Evolutionary conservation across 768 basidiomycete genomes (phyloP).

Genomic region (Paxillus involutus): DNA sequence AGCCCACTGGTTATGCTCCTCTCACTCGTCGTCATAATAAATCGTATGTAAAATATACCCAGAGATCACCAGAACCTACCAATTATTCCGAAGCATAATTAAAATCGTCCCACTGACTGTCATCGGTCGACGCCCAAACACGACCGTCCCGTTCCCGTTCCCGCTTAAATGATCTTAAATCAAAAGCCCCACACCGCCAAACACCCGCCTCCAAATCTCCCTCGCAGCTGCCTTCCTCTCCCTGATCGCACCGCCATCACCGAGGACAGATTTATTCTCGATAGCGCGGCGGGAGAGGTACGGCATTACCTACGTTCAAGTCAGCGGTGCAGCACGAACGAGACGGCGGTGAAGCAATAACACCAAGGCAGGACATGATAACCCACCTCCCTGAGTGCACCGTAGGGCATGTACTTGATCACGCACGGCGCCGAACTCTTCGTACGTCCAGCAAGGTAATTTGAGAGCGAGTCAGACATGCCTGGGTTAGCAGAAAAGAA

Average conservation of each 20-base stretch:
- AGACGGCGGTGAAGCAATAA: too few relatives aligned
- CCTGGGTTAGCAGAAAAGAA: slow-evolving; percentile 41
- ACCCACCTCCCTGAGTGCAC: slow-evolving; percentile 61
- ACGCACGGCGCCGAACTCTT: slow-evolving; percentile 61
- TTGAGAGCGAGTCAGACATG: slow-evolving; percentile 82
- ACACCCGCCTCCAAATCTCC: slow-evolving; percentile 30
- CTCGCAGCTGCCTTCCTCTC: slow-evolving; percentile 31
- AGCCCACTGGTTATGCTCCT: too few relatives aligned
- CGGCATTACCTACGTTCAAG: slow-evolving; percentile 67
- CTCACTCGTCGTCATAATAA: too few relatives aligned
- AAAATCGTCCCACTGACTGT: too few relatives aligned
- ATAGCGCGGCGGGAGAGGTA: slow-evolving; percentile 86
- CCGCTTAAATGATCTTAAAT: too few relatives aligned
- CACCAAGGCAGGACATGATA: background rate
- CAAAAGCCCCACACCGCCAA: slow-evolving; percentile 24
- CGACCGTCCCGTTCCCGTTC: too few relatives aligned
- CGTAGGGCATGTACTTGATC: slow-evolving; percentile 84
- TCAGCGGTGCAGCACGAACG: too few relatives aligned
- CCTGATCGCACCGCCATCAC: slow-evolving; percentile 58
- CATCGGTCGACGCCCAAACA: too few relatives aligned
- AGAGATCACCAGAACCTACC: too few relatives aligned
- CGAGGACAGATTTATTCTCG: slow-evolving; percentile 90
- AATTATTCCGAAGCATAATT: too few relatives aligned
- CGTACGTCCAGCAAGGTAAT: slow-evolving; percentile 61
- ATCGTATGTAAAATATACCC: too few relatives aligned